A percentile compares a stretch with the other conserved stretches of the same genome.
These are phyloP conservation scores for Picochlorum sp. DNA, from an alignment of 139 green algal species.

Conservation along the genomic window DNA sequence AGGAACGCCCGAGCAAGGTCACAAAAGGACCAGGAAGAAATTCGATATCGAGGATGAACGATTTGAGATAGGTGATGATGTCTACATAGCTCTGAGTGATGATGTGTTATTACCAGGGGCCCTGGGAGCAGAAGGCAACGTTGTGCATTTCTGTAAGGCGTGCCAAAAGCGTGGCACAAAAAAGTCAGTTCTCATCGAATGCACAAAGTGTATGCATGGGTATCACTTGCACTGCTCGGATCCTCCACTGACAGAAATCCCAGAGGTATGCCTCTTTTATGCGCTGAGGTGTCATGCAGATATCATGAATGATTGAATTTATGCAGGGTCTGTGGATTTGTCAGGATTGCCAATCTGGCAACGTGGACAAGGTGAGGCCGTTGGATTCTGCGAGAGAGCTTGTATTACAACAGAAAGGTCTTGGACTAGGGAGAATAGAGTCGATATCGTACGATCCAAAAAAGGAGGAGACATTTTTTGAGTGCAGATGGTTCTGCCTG, in stretches of 20 bases:
- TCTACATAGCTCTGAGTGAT: conserved; percentile 32
- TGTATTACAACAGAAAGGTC: conserved; percentile 39
- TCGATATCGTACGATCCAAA: conserved; percentile 28
- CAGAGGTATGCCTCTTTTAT: conserved; percentile 11
- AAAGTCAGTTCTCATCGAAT: conserved; percentile 71
- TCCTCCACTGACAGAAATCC: conserved; percentile 60
- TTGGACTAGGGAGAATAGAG: conserved; percentile 40
- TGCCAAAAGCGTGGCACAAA: conserved; percentile 15
- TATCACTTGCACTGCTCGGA: conserved; percentile 80
- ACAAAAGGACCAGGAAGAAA: not conserved
- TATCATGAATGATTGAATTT: too few relatives aligned
- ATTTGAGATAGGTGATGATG: conserved; percentile 20
- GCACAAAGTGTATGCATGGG: conserved; percentile 70
- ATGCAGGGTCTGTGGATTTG: conserved; percentile 68
- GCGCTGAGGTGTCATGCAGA: too few relatives aligned
- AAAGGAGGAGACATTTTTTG: conserved; percentile 14
- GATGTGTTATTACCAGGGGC: not conserved
- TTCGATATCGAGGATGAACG: conserved; percentile 9
- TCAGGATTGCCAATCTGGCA: conserved; percentile 34
- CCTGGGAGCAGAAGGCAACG: conserved; percentile 8
- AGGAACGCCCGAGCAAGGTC: not conserved
- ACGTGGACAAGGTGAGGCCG: not conserved
- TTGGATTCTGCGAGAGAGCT: conserved; percentile 30
- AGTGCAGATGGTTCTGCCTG: conserved; percentile 59
- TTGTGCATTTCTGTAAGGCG: conserved; percentile 13